Base-by-base conservation (phyloP, 108 stramenopile species). In the Nitzschia sp. region DNA sequence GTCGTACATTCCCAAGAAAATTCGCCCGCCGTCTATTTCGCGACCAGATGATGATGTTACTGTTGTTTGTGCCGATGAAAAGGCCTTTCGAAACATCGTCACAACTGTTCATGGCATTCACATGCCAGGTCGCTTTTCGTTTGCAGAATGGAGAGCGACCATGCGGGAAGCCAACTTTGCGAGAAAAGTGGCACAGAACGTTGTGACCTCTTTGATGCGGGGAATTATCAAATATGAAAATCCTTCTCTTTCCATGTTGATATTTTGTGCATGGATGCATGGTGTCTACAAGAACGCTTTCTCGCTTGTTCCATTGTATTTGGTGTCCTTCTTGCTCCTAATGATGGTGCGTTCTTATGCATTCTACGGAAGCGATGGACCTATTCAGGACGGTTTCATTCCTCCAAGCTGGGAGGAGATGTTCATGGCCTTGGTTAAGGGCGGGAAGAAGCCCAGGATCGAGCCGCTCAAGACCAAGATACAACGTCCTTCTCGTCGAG, bases 191-290 rank as follows among this genome's bases (percentile, higher is more conserved):
- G 13, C 45, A 3, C 29, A 19, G 2, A 46, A 70, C 32, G 64
- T 23, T 38, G 9, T 82, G n/a, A 24, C 54, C 56, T 64, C 68
- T 42, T 30, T 49, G 27, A 33, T 85, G 53, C 27, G 76, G 30
- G 85, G 83, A 13, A 75, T 75, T 17, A 42, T 70, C 0, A 24
- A 49, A 27, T 91, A 80, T 73, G 69, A 66, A 32, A 71, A 81
- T 63, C 89, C 86, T 8, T 17, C 57, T 2, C 58, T 78, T 36
- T 85, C 86, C 36, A 23, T 65, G 1, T 75, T 71, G 32, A 45
- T 85, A 19, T 91, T 91, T 59, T 23, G 68, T 11, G 73, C 85
- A 4, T 91, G 86, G 86, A 91, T 91, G 89, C 86, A 87, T 54
- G 70, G 83, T 56, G 68, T 84, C 55, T 84, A 79, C 64, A 42